Evolutionary conservation across 768 basidiomycete species (phyloP), one percentile per base, ranked within the genome.

Genomic region (Trametes coccinea): DNA sequence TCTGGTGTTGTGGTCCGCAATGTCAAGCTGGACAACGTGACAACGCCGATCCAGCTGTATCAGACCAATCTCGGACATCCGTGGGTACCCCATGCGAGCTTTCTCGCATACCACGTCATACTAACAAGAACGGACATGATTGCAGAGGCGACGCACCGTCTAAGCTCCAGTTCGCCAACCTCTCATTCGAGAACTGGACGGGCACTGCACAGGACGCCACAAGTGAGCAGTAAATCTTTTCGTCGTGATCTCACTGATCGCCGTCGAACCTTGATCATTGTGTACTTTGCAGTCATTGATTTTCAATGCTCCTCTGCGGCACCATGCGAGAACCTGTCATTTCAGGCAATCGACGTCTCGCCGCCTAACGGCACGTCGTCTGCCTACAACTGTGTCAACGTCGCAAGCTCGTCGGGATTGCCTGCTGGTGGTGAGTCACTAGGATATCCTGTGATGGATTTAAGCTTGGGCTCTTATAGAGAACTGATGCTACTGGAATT

Each of bases 51-150:
- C 9, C 80, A 82, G 61, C 63, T 85, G 16, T 79, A 78, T 61
- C 83, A 85, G 66, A 83, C 82, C 27, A 84, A 84, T 66, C 75
- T 73, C 16, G 83, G 74, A 3, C 74, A 80, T 47, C 73, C 76
- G 82, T 81, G 55, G 59, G 76, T 62, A 7, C 16, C 13, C 49
- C 30, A 33, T 14, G 2, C 33, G 11, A n/a, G n/a, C 16, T 30
- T 30, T 14, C 46, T 22, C 46, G 53, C 43, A 60, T 43, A 9
- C 43, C 13, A 7, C 13, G 34, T 9, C 27, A 53, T 37, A 22
- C 45, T 5, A 27, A 46, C 22, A 22, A 22, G 22, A 27, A 3
- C 30, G 40, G 17, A 2, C 13, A 2, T 29, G 45, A 27, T n/a
- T 27, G 40, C 52, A 83, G 83, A n/a, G 79, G 73, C 5, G 83